Percentiles rank a stretch among this genome's conserved stretches.
These are phyloP conservation scores for Alternaria conjuncta DNA, from an alignment of 2,329 filamentous ascomycete genomes.

Conservation along the genomic window DNA sequence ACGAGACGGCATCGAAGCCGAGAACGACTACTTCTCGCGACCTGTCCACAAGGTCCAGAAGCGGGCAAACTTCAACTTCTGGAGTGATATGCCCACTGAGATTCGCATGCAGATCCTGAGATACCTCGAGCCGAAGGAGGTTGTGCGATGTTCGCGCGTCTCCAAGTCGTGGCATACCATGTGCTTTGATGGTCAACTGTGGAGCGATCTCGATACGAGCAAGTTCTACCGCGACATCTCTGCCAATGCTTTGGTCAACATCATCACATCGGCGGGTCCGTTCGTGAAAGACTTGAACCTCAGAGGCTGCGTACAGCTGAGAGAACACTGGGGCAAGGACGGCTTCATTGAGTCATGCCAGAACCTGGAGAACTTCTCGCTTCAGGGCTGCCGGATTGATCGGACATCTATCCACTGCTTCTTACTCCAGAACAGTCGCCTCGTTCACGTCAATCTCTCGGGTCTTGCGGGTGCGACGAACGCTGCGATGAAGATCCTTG, in stretches of 20 bases:
- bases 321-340: slow-evolving; percentile 78
- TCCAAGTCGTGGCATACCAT: slow-evolving; percentile 79
- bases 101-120: slow-evolving; percentile 78
- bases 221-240: slow-evolving; percentile 89
- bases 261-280: slow-evolving; percentile 83
- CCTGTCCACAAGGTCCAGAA: slow-evolving; percentile 44
- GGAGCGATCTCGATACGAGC: slow-evolving; percentile 81
- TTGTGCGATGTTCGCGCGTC: slow-evolving; percentile 78
- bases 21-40: slow-evolving; percentile 57
- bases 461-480: slow-evolving; percentile 82
- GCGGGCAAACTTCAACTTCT: slow-evolving; percentile 68
- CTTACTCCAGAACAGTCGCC: slow-evolving; percentile 75
- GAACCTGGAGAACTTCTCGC: slow-evolving; percentile 84
- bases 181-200: slow-evolving; percentile 95
- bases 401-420: slow-evolving; percentile 78
- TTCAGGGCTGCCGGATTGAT: slow-evolving; percentile 90
- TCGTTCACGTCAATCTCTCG: slow-evolving; percentile 86
- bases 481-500: slow-evolving; percentile 83
- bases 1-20: slow-evolving; percentile 47
- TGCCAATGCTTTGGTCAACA: slow-evolving; percentile 79
- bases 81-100: slow-evolving; percentile 82
- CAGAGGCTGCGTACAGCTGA: slow-evolving; percentile 86
- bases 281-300: slow-evolving; percentile 92
- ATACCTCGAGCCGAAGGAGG: slow-evolving; percentile 78
- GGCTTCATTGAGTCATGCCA: slow-evolving; percentile 82